Evolutionary conservation across 2,329 filamentous ascomycete genomes (phyloP), one percentile per base, ranked within the genome.

Genomic region (Pseudogymnoascus sp.): DNA sequence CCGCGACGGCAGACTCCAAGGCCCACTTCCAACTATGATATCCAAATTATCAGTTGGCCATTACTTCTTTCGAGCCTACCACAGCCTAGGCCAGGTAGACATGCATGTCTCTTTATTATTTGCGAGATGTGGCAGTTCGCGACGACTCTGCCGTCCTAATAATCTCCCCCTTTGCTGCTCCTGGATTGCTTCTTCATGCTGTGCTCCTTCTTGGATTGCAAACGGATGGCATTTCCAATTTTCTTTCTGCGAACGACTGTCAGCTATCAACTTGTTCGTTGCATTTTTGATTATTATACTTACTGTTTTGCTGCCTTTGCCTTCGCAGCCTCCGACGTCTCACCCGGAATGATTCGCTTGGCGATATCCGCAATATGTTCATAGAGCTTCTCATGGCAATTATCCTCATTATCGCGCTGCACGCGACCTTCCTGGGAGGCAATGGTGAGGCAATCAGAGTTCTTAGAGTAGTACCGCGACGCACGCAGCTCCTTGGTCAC

Each of bases 321-420:
- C 64, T 78, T 80, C 65, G 84, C 79, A 71, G 81, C 82, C 74
- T 78, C 77, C 67, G 82, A 66, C 3, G 72, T 71, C 4, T 69
- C 61, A 0, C 72, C 72, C 1, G 71, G 73, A 8, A 74, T 66
- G 6, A 40, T 65, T 12, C 62, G 64, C 52, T 66, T 69, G 41
- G 70, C 72, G 3, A 72, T 68, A 7, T 63, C 58, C 18, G 59
- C 64, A 35, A 74, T 68, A 60, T 73, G 69, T 1, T 70, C 65
- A 61, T 63, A 49, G 0, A 74, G 66, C 18, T 67, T 70, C 43
- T 60, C 43, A 61, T 69, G 66, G 14, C 66, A 71, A 45, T 71
- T 69, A 12, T 68, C 63, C 61, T 64, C 65, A 59, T 74, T 74
- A 1, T 68, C 63, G 18, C 63, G 61, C 41, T 70, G 71, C 43